Conservation (phyloP, 1,284 basidiomycete species). For the Moesziomyces sp. region DNA sequence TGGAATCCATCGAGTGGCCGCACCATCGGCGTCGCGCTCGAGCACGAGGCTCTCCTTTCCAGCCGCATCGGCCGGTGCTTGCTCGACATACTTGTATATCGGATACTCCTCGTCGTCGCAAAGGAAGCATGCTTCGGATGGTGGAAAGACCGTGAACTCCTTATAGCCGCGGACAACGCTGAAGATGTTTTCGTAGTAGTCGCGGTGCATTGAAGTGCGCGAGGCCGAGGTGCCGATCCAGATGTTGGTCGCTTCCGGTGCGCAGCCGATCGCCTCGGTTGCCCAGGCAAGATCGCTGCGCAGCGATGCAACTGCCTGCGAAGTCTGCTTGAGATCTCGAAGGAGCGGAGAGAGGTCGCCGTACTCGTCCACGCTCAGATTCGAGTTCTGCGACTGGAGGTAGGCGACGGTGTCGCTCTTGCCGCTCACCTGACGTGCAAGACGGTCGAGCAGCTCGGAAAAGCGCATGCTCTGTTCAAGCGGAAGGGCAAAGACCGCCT, state of each 20-base stretch:
- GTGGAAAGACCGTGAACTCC: conserved; percentile 60
- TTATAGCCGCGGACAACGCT: conserved; percentile 55
- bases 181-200: conserved; percentile 65
- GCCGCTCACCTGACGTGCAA: conserved; percentile 16
- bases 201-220: conserved; percentile 47
- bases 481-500: conserved; percentile 57
- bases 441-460: conserved; percentile 28
- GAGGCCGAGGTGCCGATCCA: conserved; percentile 58
- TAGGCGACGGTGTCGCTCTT: conserved; percentile 43
- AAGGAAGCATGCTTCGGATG: conserved; percentile 50
- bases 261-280: conserved; percentile 45
- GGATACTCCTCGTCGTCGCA: conserved; percentile 48
- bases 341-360: conserved; percentile 55
- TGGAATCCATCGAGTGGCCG: conserved; percentile 59
- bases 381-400: conserved; percentile 62
- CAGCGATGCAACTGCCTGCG: not conserved
- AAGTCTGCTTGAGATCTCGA: conserved; percentile 23
- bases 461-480: conserved; percentile 42
- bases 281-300: conserved; percentile 51
- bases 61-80: not conserved
- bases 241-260: conserved; percentile 60
- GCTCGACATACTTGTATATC: conserved; percentile 16
- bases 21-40: conserved; percentile 7
- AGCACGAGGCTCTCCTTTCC: conserved; percentile 11
- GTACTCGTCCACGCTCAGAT: conserved; percentile 47